Evolutionary conservation across 2,329 filamentous ascomycete genomes (phyloP), one percentile per base, ranked within the genome.

Genomic region (Juglanconis juglandina): DNA sequence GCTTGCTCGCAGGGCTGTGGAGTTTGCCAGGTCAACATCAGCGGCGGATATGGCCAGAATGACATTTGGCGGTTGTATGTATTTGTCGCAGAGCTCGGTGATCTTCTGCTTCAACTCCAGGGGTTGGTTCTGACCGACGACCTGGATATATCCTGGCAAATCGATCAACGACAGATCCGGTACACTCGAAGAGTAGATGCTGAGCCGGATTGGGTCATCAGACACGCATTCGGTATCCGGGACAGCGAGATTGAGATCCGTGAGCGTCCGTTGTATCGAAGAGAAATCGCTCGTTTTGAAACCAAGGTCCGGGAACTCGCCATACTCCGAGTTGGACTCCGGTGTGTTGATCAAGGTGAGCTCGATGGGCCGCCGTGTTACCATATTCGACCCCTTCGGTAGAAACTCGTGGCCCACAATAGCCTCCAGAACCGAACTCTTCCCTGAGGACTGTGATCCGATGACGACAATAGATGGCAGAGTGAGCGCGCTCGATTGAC

Each of bases 391-490:
- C n/a, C 95, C 95, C 75, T 99, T 99, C 5, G 95, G 96, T 50
- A 99, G 78, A 67, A 99, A 99, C 69, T 99, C 95, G 70, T 99
- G 95, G 5, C 95, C 96, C 58, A 99, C 96, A 63, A 99, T 96
- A 24, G 95, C 91, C 74, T 99, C 95, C 52, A 99, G 75, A 1
- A 99, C 95, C 1, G 95, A 99, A 70, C 94, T 98, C 78, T 99
- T 99, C 46, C 95, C 95, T 0, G 95, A 98, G 0, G 95, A 99
- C 72, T 99, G 95, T 2, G 95, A 99, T 32, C 95, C 95, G 67
- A 99, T 97, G 42, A 99, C 95, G n/a, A 99, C 95, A 60, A 99
- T 99, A 0, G 96, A 98, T 0, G 95, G 95, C 30, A 99, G 78
- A 1, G 90, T 94, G 64, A 99, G 79, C 3, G 91, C 87, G 65